These are phyloP conservation scores for Monascus purpureus DNA, from an alignment of 495 filamentous ascomycete genomes.

Conservation along the genomic window DNA sequence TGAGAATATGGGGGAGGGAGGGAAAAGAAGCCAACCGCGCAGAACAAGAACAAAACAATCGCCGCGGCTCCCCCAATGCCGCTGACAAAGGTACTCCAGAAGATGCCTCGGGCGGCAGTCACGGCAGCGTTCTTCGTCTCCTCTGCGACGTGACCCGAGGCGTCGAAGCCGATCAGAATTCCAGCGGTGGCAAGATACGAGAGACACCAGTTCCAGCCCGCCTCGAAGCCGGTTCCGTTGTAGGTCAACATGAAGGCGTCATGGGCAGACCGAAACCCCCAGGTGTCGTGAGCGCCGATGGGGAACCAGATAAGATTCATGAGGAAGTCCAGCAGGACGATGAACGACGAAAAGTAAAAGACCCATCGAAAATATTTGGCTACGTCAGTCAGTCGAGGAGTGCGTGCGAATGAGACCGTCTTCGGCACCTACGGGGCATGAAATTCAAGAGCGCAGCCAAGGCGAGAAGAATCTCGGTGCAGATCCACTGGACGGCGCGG, in stretches of 20 bases:
- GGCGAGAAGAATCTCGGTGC: conserved; percentile 34
- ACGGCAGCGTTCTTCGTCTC: conserved; percentile 43
- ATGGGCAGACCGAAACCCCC: conserved; percentile 38
- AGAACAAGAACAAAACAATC: conserved; percentile 44
- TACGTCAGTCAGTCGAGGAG: conserved; percentile 5
- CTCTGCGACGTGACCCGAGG: conserved; percentile 40
- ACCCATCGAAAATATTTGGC: conserved; percentile 30
- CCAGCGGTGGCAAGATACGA: conserved; percentile 45
- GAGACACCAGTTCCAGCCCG: conserved; percentile 46
- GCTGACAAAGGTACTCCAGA: conserved; percentile 38
- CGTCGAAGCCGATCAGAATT: conserved; percentile 44
- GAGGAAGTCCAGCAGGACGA: conserved; percentile 41
- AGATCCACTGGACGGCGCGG: conserved; percentile 42
- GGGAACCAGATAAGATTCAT: conserved; percentile 44
- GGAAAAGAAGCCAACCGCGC: conserved; percentile 19
- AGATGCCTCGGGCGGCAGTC: conserved; percentile 40
- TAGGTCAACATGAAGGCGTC: conserved; percentile 45
- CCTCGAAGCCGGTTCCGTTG: conserved; percentile 40
- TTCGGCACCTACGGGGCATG: conserved; percentile 22
- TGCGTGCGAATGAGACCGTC: not conserved
- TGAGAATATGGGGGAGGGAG: not conserved
- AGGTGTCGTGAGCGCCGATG: conserved; percentile 36
- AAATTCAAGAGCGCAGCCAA: conserved; percentile 31
- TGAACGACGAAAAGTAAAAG: conserved; percentile 31
- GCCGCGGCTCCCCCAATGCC: conserved; percentile 35